These are phyloP conservation scores for Nakataea oryzae DNA, from an alignment of 2,329 filamentous ascomycete genomes.

Conservation along the genomic window DNA sequence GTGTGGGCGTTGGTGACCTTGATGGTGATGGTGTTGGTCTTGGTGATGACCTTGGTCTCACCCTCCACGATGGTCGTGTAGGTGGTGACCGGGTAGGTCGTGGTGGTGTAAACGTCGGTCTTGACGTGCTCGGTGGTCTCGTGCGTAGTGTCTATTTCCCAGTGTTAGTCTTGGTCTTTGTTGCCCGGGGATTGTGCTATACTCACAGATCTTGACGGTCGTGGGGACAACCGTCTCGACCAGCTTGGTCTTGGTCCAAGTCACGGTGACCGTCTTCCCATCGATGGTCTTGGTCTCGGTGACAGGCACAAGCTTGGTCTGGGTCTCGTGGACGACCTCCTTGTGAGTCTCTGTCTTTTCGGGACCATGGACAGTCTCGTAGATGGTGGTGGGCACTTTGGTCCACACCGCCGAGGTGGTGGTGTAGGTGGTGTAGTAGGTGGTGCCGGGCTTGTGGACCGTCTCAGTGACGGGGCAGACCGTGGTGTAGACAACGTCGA, in stretches of 20 bases:
- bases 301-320: conserved; percentile 32
- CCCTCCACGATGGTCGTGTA: conserved; percentile 32
- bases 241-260: conserved; percentile 27
- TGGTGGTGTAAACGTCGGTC: conserved; percentile 22
- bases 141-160: conserved; percentile 1
- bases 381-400: conserved; percentile 15
- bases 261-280: conserved; percentile 27
- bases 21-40: conserved; percentile 30
- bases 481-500: conserved; percentile 27
- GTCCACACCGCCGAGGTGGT: conserved; percentile 30
- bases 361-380: conserved; percentile 22
- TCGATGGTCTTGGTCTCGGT: conserved; percentile 32
- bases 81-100: conserved; percentile 26
- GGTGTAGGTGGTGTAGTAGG: conserved; percentile 27
- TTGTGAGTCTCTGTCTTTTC: conserved; percentile 24
- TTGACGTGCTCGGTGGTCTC: conserved; percentile 1
- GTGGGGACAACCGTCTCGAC: conserved; percentile 19
- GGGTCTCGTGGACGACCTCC: conserved; percentile 27
- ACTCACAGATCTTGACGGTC: conserved; percentile 10
- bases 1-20: conserved; percentile 24
- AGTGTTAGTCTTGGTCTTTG: background rate
- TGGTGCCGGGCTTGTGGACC: conserved; percentile 22
- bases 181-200: conserved; percentile 18
- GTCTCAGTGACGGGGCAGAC: conserved; percentile 23
- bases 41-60: conserved; percentile 27